Evolutionary conservation across 169 alveolate species (phyloP), one percentile per base, ranked within the genome.

Genomic region (Perkinsus olseni): DNA sequence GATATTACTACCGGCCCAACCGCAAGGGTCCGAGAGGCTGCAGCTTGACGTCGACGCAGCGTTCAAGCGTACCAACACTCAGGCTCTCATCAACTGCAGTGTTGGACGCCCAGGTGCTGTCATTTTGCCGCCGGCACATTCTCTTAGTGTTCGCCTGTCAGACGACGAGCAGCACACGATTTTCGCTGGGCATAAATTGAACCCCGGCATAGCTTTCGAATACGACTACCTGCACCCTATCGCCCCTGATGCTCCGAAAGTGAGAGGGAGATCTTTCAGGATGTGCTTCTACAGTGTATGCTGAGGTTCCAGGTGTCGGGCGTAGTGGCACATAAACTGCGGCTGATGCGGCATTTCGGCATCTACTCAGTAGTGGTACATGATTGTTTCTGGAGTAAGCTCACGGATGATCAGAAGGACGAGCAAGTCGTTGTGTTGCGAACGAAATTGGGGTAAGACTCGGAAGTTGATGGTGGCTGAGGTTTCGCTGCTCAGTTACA

Each of bases 81-180:
- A 95, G 91, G 97, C 96, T 37, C 95, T 97, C 74, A 95, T 96
- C 51, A 97, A 97, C 94, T 94, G 97, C 93, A 96, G 98, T 39
- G 97, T 96, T 17, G 98, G 98, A 24, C 48, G 98, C 37, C 96
- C 93, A 39, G 96, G 95, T 62, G 82, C 50, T 6, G 11, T 40
- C 50, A 11, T n/a, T n/a, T n/a, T 6, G 50, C 50, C 50, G 50
- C 28, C 82, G 82, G 31, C 1, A 8, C 36, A 3, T 28, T 62
- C 82, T 24, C 17, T 28, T 13, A 62, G 0, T 62, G 13, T 13
- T 24, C 37, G 17, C 8, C 1, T 28, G 31, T 8, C 34, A 62
- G 82, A 62, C 51, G 98, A 97, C 93, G 98, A 97, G 92, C 98
- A 97, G 92, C 98, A 97, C 95, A 95, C 97, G 92, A 95, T 96